Conservation (phyloP, 371 early-diverging fungal genomes). For the Scutellospora calospora region DNA sequence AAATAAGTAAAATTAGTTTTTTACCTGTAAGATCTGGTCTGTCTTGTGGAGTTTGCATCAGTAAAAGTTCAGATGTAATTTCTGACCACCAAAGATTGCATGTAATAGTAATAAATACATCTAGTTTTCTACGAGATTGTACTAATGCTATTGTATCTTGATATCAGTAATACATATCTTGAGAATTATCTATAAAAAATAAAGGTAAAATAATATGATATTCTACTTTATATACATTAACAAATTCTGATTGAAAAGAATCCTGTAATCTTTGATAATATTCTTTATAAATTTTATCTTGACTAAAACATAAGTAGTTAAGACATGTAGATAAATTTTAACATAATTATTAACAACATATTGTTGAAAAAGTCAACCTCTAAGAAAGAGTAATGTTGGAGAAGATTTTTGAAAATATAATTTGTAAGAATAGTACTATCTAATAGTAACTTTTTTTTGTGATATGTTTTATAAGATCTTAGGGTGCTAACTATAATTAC, state of each 20-base stretch:
- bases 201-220: conserved; percentile 28
- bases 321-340: conserved; percentile 29
- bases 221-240: not conserved
- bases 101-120: conserved; percentile 55
- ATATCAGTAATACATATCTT: conserved; percentile 46
- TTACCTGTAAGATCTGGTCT: too few relatives aligned
- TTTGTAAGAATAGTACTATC: not conserved
- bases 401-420: conserved; percentile 7
- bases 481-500: conserved; percentile 33
- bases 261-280: conserved; percentile 3
- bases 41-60: too few relatives aligned
- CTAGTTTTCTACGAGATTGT: conserved; percentile 47
- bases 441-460: not conserved
- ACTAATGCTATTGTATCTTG: conserved; percentile 51
- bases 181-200: conserved; percentile 46
- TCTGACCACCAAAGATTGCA: conserved; percentile 45
- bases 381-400: not conserved
- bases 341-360: conserved; percentile 42
- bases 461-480: not conserved
- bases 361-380: conserved; percentile 8
- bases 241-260: not conserved
- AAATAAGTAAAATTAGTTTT: too few relatives aligned
- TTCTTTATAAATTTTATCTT: conserved; percentile 11
- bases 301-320: conserved; percentile 26
- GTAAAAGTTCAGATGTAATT: too few relatives aligned